phyloP scores from a whole-genome alignment of 2,329 filamentous ascomycete species.

The Neoascochyta sp. region DNA sequence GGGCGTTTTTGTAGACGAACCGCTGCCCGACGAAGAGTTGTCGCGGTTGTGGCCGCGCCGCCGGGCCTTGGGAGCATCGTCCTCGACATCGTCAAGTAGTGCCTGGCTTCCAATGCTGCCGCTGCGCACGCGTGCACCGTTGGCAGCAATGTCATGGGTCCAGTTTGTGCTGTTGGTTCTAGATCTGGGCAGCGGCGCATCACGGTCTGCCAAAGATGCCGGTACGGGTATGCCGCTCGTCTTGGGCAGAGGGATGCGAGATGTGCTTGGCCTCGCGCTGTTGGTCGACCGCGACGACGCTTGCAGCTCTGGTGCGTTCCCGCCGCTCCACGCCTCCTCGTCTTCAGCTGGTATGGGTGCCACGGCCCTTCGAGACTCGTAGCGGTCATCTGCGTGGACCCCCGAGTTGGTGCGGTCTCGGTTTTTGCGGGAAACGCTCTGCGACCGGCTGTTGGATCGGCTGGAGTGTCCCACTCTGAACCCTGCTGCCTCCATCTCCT shows the following conservation, averaged over 20 bases:
- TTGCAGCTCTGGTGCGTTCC: constrained; percentile 59
- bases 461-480: constrained; percentile 53
- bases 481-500: constrained; percentile 75
- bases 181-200: constrained; percentile 62
- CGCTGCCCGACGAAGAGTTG: constrained; percentile 19
- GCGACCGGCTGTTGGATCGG: constrained; percentile 38
- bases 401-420: constrained; percentile 35
- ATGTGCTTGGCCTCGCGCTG: constrained; percentile 54
- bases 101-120: constrained; percentile 58
- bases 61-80: constrained; percentile 12
- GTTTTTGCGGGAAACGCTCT: constrained; percentile 25
- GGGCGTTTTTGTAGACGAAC: constrained; percentile 29
- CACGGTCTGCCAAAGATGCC: constrained; percentile 67
- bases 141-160: constrained; percentile 58
- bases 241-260: constrained; percentile 83
- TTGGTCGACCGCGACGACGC: constrained; percentile 49
- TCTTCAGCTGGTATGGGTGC: constrained; percentile 44
- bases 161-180: constrained; percentile 54
- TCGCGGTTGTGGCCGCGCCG: constrained; percentile 18
- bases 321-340: constrained; percentile 59
- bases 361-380: constrained; percentile 28
- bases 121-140: constrained; percentile 66
- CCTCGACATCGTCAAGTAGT: constrained; percentile 48
- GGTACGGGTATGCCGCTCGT: constrained; percentile 74
- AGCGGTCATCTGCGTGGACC: constrained; percentile 26